phyloP scores from a whole-genome alignment of 106 monocot species.

The Dendrobium huoshanense region DNA sequence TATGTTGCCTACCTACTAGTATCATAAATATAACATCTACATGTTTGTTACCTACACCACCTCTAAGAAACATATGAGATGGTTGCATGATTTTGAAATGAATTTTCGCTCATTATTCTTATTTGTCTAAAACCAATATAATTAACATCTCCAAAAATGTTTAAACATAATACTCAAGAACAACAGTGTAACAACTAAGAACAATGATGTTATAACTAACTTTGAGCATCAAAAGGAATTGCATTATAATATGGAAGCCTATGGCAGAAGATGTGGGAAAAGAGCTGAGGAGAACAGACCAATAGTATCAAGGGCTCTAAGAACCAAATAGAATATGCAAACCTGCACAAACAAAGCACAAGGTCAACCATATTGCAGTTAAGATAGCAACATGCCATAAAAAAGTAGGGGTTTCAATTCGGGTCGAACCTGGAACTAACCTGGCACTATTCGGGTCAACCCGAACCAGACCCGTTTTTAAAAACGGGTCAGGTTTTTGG shows the following conservation, averaged over 20 bases:
- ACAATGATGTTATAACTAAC: neutral
- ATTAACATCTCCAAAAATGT: neutral
- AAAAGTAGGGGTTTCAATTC: neutral
- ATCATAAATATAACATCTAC: no score
- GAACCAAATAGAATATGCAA: constrained; percentile 92
- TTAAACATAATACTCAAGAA: neutral
- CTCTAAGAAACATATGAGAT: no score
- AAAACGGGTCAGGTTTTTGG: no score
- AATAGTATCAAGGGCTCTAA: constrained; percentile 93
- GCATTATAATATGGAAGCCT: neutral
- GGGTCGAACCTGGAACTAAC: no score
- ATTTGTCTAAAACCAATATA: no score
- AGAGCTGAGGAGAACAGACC: constrained; percentile 39
- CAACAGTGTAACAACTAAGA: neutral
- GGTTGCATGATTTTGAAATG: no score
- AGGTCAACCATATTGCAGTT: neutral
- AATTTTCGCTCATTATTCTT: no score
- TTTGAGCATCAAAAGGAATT: neutral
- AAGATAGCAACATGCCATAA: neutral
- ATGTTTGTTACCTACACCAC: no score
- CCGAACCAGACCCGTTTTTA: no score
- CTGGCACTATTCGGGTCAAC: no score
- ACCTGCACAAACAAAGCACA: constrained; percentile 51
- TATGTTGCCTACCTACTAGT: no score
- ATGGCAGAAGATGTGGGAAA: neutral